Base-by-base conservation (phyloP, 768 basidiomycete genomes). In the Boletus sensibilis region DNA sequence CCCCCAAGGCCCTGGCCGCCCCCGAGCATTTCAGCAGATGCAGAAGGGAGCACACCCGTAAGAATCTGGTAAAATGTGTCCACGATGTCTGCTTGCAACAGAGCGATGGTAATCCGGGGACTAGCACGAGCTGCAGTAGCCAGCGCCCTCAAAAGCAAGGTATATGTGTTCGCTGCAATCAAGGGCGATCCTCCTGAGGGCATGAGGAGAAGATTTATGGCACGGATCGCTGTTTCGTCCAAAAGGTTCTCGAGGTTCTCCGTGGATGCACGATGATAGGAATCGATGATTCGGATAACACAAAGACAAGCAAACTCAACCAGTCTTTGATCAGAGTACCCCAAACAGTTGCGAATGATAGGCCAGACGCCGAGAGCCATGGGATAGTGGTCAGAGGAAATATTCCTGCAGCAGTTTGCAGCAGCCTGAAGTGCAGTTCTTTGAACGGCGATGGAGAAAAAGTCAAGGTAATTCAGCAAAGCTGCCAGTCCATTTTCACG, bases 401-500 rank as follows among this genome's bases (percentile, higher is more conserved):
- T 84, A 69, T 93, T 93, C 47, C 94, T 86, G 74, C 97, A 98
- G 65, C 97, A 98, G 65, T 98, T 98, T 34, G 96, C 88, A 2
- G 95, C 95, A 18, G 97, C 95, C 64, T 97, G 94, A 25, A 99
- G 77, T 23, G 97, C 97, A 1, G 94, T 98, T 48, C 97, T 84
- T 70, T 99, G 97, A 13, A 98, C 95, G 31, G 94, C 92, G 64
- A 95, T 98, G 16, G 93, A 94, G 76, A 98, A 98, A 77, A 99
- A 99, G 75, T 98, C 96, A 64, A 99, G 86, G 73, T 92, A 98
- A 70, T 92, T 94, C 64, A 98, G 84, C 38, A 98, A 78, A 27
- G 96, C 95, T 11, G 90, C 85, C 20, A 99, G 80, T 27, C 97
- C 97, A 50, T 94, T 94, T 75, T 98, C 97, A 53, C 94, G 87